Base-by-base conservation (phyloP, 495 filamentous ascomycete genomes). In the Neurospora hispaniola region DNA sequence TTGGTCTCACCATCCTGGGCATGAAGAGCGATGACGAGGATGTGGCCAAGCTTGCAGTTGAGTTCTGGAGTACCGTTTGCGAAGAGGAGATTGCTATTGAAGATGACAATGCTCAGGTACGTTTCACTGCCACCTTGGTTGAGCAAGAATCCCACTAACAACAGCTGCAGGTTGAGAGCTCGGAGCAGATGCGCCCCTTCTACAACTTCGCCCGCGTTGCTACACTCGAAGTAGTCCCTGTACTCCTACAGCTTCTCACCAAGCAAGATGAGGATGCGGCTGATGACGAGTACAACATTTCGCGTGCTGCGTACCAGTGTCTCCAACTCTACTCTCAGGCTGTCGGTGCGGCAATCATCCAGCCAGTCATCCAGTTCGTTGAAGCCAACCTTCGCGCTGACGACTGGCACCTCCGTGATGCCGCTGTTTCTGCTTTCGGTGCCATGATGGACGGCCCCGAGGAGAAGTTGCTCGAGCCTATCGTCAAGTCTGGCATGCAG, bases 41-140 rank as follows among this genome's bases (percentile, higher is more conserved):
- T 82, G 96, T 98, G 46, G 90, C 96, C 54, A 99, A 99, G 86
- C 88, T 99, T 39, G 96, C 96, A 35, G 93, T 99, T 74, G 96
- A 99, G 79, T 99, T 99, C 86, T 99, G 96, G 96, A 98, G 96
- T 84, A 98, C 96, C 23, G 96, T 99, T 46, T 98, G 96, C 84
- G 96, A 99, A 80, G 96, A 99, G 83, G 96, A 99, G 81, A 93
- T 97, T 74, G 89, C 91, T 72, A 98, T 99, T 79, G 96, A 98
- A 75, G 96, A 99, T 77, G 96, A 99, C 80, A 99, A 99, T 79
- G 86, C 88, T 74, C 90, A 93, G 87, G 93, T 94, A 86, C 75
- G 80, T 76, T 42, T 83, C 59, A n/a, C 23, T 7, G 1, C 46
- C 20, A 5, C 27, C 38, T 38, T n/a, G 12, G 18, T 31, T 66